Base-by-base conservation (phyloP, 768 basidiomycete genomes). In the Boletus edulis region DNA sequence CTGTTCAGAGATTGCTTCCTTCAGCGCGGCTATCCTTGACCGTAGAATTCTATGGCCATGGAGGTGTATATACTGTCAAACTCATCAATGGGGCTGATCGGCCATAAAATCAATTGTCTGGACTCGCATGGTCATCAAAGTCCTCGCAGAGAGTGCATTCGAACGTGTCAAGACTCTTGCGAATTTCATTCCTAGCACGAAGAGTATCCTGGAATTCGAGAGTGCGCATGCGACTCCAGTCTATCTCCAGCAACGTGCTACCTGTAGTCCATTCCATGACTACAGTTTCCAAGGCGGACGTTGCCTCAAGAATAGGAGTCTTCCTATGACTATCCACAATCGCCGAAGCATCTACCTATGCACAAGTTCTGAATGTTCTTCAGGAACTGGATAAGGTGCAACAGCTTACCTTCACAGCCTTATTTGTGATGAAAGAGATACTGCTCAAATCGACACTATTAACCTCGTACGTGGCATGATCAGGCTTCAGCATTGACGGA, bases 121-220 rank as follows among this genome's bases (percentile, higher is more conserved):
- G 27, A 77, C 90, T 67, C 67, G 90, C 96, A 73, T 95, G 91
- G 10, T 84, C 72, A 12, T 81, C 73, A 61, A 98, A 94, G 32
- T 87, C 73, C 2, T 74, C 72, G 62, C 93, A 96, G 10, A 73
- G 66, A 17, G 73, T 70, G 70, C 91, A 94, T 4, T 64, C 69
- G 42, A 72, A 75, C 5, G 52, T 73, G 14, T 70, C 60, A 31
- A 89, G 64, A 27, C 73, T 73, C 55, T 77, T 68, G 3, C 73
- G 67, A 6, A 87, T 66, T 12, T 71, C 72, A 48, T 86, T 75
- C 54, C 94, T 77, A 39, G 76, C 64, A 54, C 82, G 81, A 49
- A 98, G 66, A 20, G 78, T 73, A 59, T 98, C 96, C 69, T 98
- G 93, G 68, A 98, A 97, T 51, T 98, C 94, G 9, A 99, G 72